A percentile compares a stretch with the other conserved stretches of the same genome.
Conservation (phyloP, 2,329 filamentous ascomycete species). For the Pseudogymnoascus sp. region DNA sequence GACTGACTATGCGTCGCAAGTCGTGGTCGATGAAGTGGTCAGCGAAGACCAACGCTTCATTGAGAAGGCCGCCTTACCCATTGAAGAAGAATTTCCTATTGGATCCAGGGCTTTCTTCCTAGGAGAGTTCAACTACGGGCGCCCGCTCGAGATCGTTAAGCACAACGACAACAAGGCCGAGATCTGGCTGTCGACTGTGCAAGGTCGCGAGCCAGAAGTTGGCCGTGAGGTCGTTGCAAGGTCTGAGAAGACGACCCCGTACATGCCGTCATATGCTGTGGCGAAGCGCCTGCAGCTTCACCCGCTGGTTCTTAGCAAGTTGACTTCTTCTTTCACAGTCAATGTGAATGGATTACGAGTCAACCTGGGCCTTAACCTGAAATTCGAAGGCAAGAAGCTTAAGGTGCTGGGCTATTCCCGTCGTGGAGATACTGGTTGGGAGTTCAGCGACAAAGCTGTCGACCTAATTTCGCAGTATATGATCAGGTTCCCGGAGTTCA, state of each 20-base stretch:
- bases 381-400: conserved; percentile 90
- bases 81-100: conserved; percentile 84
- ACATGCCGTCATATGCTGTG: conserved; percentile 82
- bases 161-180: conserved; percentile 69
- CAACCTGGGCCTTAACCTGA: conserved; percentile 90
- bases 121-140: conserved; percentile 85
- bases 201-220: conserved; percentile 72
- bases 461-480: conserved; percentile 80
- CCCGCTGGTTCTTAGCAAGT: conserved; percentile 83
- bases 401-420: conserved; percentile 95
- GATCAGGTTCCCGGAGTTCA: conserved; percentile 90
- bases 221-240: conserved; percentile 62
- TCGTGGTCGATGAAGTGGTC: conserved; percentile 79
- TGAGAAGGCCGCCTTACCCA: conserved; percentile 76
- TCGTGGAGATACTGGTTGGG: conserved; percentile 81
- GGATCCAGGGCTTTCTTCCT: conserved; percentile 84
- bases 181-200: conserved; percentile 65
- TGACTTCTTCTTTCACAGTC: conserved; percentile 89
- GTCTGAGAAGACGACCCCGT: conserved; percentile 63
- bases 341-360: conserved; percentile 72
- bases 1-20: conserved; percentile 83
- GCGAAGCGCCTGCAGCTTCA: conserved; percentile 75
- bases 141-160: conserved; percentile 72
- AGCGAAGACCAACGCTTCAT: conserved; percentile 91
- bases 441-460: conserved; percentile 82